Evolutionary conservation across 1,284 basidiomycete species (phyloP).

Genomic region (Cutaneotrichosporon cyanovorans): DNA sequence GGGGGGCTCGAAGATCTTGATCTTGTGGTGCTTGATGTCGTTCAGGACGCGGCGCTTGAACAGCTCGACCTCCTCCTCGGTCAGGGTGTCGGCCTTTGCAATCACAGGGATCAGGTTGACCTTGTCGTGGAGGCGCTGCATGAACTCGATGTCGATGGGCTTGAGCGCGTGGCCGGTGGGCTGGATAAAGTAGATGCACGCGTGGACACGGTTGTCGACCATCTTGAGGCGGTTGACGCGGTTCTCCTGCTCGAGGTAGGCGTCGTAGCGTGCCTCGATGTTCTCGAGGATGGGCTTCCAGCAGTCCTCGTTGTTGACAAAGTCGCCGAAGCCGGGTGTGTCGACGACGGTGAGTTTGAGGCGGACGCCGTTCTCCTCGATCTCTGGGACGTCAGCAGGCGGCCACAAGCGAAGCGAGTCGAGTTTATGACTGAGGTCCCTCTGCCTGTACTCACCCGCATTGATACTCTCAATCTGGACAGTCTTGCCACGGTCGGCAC

Average conservation of each 20-base stretch:
- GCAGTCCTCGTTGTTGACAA: conserved; percentile 97
- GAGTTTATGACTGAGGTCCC: background rate
- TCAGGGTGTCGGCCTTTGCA: conserved; percentile 91
- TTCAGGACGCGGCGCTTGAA: conserved; percentile 88
- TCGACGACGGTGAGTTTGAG: conserved; percentile 95
- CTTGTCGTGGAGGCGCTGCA: conserved; percentile 88
- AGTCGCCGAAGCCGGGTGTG: conserved; percentile 93
- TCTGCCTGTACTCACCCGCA: conserved; percentile 59
- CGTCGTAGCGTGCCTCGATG: conserved; percentile 92
- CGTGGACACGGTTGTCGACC: conserved; percentile 50
- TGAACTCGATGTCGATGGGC: conserved; percentile 94
- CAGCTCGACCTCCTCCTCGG: conserved; percentile 81
- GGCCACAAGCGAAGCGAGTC: background rate
- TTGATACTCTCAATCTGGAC: conserved; percentile 94
- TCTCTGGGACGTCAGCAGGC: conserved; percentile 63
- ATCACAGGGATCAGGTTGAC: conserved; percentile 97
- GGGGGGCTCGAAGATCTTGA: conserved; percentile 92
- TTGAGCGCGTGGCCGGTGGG: conserved; percentile 94
- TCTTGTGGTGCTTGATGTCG: conserved; percentile 86
- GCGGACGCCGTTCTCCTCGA: conserved; percentile 92
- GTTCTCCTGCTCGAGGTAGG: conserved; percentile 95
- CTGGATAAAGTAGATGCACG: conserved; percentile 94
- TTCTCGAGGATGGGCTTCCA: conserved; percentile 91
- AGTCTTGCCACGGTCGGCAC: conserved; percentile 78
- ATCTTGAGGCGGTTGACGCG: conserved; percentile 65